These are phyloP conservation scores for Fusarium chuoi DNA, from an alignment of 2,329 filamentous ascomycete genomes.

Conservation along the genomic window DNA sequence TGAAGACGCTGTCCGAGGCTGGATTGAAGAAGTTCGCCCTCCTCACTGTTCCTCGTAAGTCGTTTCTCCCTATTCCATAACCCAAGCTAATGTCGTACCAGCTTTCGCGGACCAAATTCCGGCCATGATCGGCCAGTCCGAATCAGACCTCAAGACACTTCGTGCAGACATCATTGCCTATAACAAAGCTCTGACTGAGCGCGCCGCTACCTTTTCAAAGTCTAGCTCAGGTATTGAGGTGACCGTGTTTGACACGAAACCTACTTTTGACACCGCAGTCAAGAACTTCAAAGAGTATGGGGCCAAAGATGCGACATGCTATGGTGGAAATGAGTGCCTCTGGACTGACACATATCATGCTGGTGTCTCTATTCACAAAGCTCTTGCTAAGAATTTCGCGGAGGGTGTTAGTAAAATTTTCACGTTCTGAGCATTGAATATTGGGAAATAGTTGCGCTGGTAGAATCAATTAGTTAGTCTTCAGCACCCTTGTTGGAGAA, in stretches of 20 bases:
- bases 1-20: neutral
- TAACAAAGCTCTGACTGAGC: conserved; percentile 9
- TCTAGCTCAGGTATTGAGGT: neutral
- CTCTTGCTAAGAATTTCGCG: conserved; percentile 12
- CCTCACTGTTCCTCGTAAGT: conserved; percentile 13
- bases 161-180: conserved; percentile 6
- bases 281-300: conserved; percentile 9
- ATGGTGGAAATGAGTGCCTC: conserved; percentile 10
- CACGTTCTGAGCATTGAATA: neutral
- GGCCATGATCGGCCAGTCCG: conserved; percentile 3
- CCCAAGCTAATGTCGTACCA: neutral
- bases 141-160: conserved; percentile 3
- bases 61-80: rapidly evolving
- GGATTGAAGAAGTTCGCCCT: conserved; percentile 27
- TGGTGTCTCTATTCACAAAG: conserved; percentile 14
- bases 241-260: conserved; percentile 7
- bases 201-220: neutral
- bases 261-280: neutral
- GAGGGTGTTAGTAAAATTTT: neutral
- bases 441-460: neutral
- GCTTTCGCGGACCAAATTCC: conserved; percentile 20
- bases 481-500: neutral
- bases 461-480: neutral
- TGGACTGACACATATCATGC: conserved; percentile 29
- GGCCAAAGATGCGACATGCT: conserved; percentile 17